Evolutionary conservation across 768 basidiomycete species (phyloP).

Genomic region (Fomitopsis pulvina): DNA sequence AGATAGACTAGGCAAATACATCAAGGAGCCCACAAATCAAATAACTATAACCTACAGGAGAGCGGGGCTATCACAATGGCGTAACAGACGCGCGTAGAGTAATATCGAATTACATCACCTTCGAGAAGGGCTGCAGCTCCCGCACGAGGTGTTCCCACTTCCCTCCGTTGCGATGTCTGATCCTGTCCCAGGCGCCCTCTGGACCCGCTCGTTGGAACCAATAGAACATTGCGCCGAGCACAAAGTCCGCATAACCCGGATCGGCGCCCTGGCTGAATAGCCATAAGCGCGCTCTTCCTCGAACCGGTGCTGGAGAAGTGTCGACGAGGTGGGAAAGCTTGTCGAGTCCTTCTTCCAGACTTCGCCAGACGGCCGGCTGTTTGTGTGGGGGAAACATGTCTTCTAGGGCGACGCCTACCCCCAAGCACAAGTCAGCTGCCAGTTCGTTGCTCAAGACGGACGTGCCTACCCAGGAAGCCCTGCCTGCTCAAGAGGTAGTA

Average conservation of each 20-base stretch:
- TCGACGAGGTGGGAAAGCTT: neutral
- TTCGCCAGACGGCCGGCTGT: neutral
- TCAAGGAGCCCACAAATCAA: neutral
- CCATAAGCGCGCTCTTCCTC: neutral
- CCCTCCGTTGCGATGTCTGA: neutral
- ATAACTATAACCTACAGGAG: neutral
- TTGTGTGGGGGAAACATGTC: conserved; percentile 2
- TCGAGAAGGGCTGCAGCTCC: neutral
- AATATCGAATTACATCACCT: neutral
- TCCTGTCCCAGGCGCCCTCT: neutral
- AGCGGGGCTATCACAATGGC: neutral
- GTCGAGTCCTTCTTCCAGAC: neutral
- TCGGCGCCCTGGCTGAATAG: neutral
- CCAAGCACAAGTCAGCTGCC: neutral
- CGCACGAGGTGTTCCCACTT: neutral
- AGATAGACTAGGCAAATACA: neutral
- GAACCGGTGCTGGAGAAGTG: neutral
- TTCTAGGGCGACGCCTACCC: neutral
- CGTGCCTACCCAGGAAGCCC: neutral
- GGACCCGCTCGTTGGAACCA: conserved; percentile 2
- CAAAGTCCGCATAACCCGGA: conserved; percentile 3
- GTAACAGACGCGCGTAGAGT: neutral
- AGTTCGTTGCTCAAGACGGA: neutral
- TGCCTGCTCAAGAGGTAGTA: neutral
- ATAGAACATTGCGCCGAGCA: neutral